Evolutionary conservation across 2,329 filamentous ascomycete genomes (phyloP), one percentile per base, ranked within the genome.

Genomic region (Colletotrichum chrysophilum): DNA sequence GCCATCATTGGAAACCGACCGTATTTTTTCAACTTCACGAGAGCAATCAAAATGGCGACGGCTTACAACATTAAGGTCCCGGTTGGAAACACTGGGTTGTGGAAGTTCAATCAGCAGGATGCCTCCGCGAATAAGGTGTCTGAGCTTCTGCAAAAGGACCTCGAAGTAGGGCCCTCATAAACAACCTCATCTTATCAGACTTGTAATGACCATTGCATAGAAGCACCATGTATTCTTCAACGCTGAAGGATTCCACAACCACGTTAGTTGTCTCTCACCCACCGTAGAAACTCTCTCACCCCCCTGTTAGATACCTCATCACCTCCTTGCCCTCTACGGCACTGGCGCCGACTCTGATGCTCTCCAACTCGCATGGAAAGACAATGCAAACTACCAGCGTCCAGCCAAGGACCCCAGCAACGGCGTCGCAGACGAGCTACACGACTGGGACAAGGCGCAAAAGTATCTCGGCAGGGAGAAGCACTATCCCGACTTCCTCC

Each of bases 211-310:
- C 67, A 16, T 24, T 13, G 48, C 52, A 32, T 66, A 88, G 85
- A 85, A 85, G 38, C 91, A 96, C 79, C 94, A 98, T 81, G 93
- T 96, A 74, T 97, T 93, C 85, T 98, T 96, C 88, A 97, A 97
- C 76, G 76, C 89, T 0, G 81, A 84, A 3, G 93, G 94, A 1
- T 97, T 94, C 77, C 96, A 98, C 81, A 95, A 98, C 82, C 96
- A 98, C 80, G 95, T 89, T 85, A 80, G 82, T 74, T 21, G n/a
- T 52, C 7, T 8, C n/a, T 66, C 5, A 24, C 26, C 8, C n/a
- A 38, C 9, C 12, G 10, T 16, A 24, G 24, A 8, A 16, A 14
- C 52, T 30, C 24, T 12, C 14, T 74, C 26, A 75, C 14, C 26
- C 9, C 43, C 43, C 26, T 6, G 2, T 14, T 56, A 91, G 89